Evolutionary conservation across 2,329 filamentous ascomycete genomes (phyloP).

Genomic region (Colletotrichum simmondsii): DNA sequence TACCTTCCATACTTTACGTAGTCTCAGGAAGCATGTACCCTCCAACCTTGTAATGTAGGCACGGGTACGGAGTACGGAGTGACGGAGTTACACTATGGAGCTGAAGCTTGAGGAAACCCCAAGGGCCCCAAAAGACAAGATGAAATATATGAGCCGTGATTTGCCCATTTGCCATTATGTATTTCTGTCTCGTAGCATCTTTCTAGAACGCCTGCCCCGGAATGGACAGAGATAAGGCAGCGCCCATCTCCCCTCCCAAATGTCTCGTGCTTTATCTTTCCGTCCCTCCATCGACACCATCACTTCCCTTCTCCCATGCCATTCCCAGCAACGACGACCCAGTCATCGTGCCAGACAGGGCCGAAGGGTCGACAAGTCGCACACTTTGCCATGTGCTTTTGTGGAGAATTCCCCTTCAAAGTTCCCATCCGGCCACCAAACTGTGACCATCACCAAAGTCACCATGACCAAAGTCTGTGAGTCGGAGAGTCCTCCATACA

Average conservation of each 20-base stretch:
- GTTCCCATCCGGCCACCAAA: background rate
- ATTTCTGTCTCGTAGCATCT: constrained; percentile 48
- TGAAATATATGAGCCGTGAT: constrained; percentile 36
- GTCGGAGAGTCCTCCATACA: background rate
- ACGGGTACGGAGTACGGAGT: background rate
- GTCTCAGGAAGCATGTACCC: no score
- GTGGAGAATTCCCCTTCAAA: background rate
- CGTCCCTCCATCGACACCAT: constrained; percentile 5
- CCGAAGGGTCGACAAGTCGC: background rate
- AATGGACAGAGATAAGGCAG: constrained; percentile 44
- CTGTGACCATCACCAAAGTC: background rate
- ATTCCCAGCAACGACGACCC: background rate
- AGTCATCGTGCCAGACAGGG: background rate
- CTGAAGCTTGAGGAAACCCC: background rate
- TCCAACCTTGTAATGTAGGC: no score
- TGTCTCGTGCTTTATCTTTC: constrained; percentile 34
- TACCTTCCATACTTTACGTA: background rate
- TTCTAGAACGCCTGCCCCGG: constrained; percentile 13
- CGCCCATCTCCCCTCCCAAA: constrained; percentile 25
- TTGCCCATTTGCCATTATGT: constrained; percentile 50
- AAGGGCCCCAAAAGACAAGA: constrained; percentile 1
- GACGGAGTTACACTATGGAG: no score
- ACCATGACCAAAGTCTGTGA: background rate
- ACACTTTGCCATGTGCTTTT: constrained; percentile 24
- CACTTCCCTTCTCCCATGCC: constrained; percentile 15